Base-by-base conservation (phyloP, 2,329 filamentous ascomycete genomes). In the Diaporthe sp. region DNA sequence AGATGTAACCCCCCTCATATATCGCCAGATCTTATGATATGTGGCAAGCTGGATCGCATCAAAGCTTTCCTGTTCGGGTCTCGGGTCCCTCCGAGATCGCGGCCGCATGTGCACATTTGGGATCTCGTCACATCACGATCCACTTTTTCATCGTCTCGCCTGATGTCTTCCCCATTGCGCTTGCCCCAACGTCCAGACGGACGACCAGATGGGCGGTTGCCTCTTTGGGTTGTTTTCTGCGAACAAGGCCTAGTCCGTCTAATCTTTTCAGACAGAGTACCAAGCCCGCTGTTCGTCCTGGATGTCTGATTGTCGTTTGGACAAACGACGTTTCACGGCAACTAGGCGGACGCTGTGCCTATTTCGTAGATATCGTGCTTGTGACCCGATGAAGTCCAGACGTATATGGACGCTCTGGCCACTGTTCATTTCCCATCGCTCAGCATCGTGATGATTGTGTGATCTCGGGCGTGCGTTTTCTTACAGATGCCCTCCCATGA, bases 271-370 rank as follows among this genome's bases (percentile, higher is more conserved):
- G 33, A 54, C 64, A 40, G 30, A 54, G 2, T n/a, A 54, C 64
- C 64, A 54, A 68, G 64, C 33, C 47, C 33, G 47, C 64, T 54
- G 64, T 68, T 68, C 64, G 47, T 68, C 64, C 64, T 68, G 47
- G 45, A 68, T 68, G 64, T 68, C 33, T 68, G 64, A 50, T 38
- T 54, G 45, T 50, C 64, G 64, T 68, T 38, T 68, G 64, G 64
- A 68, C 64, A 68, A 68, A 54, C 64, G n/a, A n/a, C 22, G 64
- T 68, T 68, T 40, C n/a, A 28, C 47, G 64, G 47, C 64, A 54
- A 15, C 33, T 38, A 68, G 22, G 12, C 13, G 40, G 42, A 8
- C 47, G 45, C 33, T 6, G 2, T 68, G n/a, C 64, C 10, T 47
- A 35, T n/a, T 19, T 22, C 6, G 25, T 28, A 28, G 47, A 40